These are phyloP conservation scores for Pseudogymnoascus pannorum DNA, from an alignment of 2,329 filamentous ascomycete genomes.

Conservation along the genomic window DNA sequence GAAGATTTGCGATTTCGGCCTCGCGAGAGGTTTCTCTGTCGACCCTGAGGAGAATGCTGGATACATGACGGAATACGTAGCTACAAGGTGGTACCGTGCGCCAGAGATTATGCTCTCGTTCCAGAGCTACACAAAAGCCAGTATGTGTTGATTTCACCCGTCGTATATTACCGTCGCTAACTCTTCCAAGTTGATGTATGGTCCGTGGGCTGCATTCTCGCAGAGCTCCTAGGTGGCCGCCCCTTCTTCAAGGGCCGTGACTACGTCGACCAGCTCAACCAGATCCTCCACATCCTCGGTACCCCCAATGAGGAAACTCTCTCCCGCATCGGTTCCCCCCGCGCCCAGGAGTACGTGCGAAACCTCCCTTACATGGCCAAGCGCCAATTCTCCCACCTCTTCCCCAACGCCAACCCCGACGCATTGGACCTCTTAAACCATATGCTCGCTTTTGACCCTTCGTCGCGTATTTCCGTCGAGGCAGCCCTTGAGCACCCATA, in stretches of 20 bases:
- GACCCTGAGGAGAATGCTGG: conserved; percentile 97
- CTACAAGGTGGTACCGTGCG: conserved; percentile 96
- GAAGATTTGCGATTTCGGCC: conserved; percentile 97
- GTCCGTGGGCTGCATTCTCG: conserved; percentile 97
- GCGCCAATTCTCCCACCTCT: conserved; percentile 78
- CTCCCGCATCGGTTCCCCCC: conserved; percentile 84
- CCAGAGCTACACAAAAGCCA: conserved; percentile 99
- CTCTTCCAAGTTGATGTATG: conserved; percentile 89
- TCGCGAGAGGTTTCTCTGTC: conserved; percentile 92
- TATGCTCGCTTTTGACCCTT: conserved; percentile 96
- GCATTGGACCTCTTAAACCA: conserved; percentile 90
- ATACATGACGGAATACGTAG: conserved; percentile 99
- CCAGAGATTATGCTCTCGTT: conserved; percentile 99
- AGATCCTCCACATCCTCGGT: conserved; percentile 95
- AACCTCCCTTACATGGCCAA: conserved; percentile 95
- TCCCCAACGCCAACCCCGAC: conserved; percentile 91
- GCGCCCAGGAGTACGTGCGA: conserved; percentile 96
- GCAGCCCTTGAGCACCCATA: conserved; percentile 94
- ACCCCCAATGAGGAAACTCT: conserved; percentile 95
- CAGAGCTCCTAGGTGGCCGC: conserved; percentile 88
- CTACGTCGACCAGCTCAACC: conserved; percentile 98
- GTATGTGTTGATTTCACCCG: conserved; percentile 51
- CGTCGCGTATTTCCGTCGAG: conserved; percentile 87
- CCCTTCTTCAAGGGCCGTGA: conserved; percentile 99
- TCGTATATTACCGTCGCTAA: conserved; percentile 14